phyloP scores from a whole-genome alignment of 2,329 filamentous ascomycete species.

The Colletotrichum navitas region DNA sequence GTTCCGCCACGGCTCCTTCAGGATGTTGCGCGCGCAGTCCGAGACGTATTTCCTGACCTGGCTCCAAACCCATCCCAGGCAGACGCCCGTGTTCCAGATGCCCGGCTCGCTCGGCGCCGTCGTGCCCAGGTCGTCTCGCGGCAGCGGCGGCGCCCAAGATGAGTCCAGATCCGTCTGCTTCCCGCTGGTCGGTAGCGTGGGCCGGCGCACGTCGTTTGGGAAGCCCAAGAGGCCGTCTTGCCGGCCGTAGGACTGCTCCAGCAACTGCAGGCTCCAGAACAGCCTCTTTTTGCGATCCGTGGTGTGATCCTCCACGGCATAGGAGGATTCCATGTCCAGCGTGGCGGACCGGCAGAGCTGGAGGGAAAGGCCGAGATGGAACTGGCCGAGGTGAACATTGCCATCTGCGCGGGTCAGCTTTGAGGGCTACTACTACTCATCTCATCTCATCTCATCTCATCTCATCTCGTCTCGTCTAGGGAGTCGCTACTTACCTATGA shows the following conservation, averaged over 20 bases:
- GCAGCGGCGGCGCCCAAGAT: constrained; percentile 56
- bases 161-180: constrained; percentile 47
- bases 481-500: constrained; percentile 56
- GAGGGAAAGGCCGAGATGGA: constrained; percentile 62
- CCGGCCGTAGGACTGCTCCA: constrained; percentile 64
- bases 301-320: constrained; percentile 51
- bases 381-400: constrained; percentile 61
- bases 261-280: constrained; percentile 64
- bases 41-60: constrained; percentile 60
- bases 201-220: constrained; percentile 57
- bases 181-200: constrained; percentile 48
- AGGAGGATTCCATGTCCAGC: constrained; percentile 59
- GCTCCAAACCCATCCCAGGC: constrained; percentile 66
- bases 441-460: background rate
- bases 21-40: constrained; percentile 60
- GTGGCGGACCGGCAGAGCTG: constrained; percentile 65
- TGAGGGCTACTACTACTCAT: background rate
- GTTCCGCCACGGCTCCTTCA: constrained; percentile 64
- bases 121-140: constrained; percentile 59
- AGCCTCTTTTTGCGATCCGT: constrained; percentile 61
- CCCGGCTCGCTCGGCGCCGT: constrained; percentile 56
- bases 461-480: background rate
- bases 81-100: constrained; percentile 63
- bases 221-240: constrained; percentile 59
- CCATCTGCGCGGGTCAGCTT: constrained; percentile 55